Base-by-base conservation (phyloP, 2,329 filamentous ascomycete genomes). In the Drechslerella stenobrocha region DNA sequence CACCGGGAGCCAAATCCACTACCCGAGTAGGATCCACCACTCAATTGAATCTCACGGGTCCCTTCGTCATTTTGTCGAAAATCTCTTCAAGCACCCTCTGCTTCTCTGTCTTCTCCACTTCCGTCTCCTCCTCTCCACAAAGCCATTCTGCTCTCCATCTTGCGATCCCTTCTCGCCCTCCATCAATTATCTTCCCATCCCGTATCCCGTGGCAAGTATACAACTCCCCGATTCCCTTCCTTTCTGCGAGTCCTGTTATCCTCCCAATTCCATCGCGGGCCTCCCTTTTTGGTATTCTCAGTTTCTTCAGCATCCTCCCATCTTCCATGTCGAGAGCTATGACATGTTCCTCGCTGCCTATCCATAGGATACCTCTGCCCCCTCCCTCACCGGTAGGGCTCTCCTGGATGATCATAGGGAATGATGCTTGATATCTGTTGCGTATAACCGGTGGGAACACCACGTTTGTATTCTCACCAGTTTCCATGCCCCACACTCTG, bases 401-500 rank as follows among this genome's bases (percentile, higher is more conserved):
- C 0, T 90, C 89, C 0, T 85, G 80, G 6, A 85, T 76, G 56
- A 90, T 77, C 61, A 90, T 83, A 45, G 79, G 80, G 18, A 83
- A 78, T 64, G 81, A 85, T 18, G 82, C 82, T 3, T 86, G 79
- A 71, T 82, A 85, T 71, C 78, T 81, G 75, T 96, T 96, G 72
- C 86, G 87, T 37, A 96, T 81, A 24, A 85, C 81, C 0, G 91
- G 88, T 0, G 90, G 90, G 74, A 96, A 97, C 75, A 87, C 91
- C 0, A 88, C 88, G 3, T 96, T 83, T 0, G 89, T 95, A 75
- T 97, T 96, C 15, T 87, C 87, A 1, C 90, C 90, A 0, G 84
- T 89, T 0, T 81, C 81, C 1, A 88, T 84, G 74, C 96, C 83
- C 92, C 92, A 97, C 1, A 96, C 88, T 2, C 91, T 83, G 70